Evolutionary conservation across 768 basidiomycete species (phyloP), one percentile per base, ranked within the genome.

Genomic region (Naganishia vishniacii): DNA sequence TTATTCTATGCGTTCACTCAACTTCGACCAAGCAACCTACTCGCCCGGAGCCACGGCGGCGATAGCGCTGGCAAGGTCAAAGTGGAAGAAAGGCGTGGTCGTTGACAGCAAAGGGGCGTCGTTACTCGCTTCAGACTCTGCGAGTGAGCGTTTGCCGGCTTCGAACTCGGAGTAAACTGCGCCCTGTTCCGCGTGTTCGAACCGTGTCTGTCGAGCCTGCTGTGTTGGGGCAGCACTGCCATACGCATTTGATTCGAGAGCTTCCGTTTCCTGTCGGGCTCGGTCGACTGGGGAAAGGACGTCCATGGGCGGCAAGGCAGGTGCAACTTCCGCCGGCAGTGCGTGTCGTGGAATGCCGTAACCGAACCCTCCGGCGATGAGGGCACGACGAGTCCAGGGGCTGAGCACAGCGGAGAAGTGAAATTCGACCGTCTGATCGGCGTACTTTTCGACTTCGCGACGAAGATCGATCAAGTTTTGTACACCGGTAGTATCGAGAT

Each of bases 401-500:
- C 90, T 91, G 61, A 93, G 84, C 37, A 97, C 81, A 37, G 88
- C 85, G 4, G 90, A 87, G 75, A 99, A 99, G 80, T 98, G 94
- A 82, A 95, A 98, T 83, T 91, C 75, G 34, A 80, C 72, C 3
- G 84, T 81, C 65, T 81, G 82, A 70, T 91, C 83, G 9, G 86
- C 83, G 87, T 89, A 97, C 70, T 84, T 83, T 74, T 97, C 91
- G n/a, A 97, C 82, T 75, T 88, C 88, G 31, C 79, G 84, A 20
- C 92, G 85, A 1, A 90, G 84, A 75, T 99, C 95, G 63, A 95
- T 86, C 47, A 99, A 81, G 34, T 90, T 84, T 78, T 98, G 95
- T 0, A 91, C 82, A 25, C 88, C 87, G 1, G 95, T 98, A 7
- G 89, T 89, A 71, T 99, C 95, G 45, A 98, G 82, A 68, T 97